Evolutionary conservation across 2,329 filamentous ascomycete species (phyloP).

Genomic region (Escovopsis sp.): DNA sequence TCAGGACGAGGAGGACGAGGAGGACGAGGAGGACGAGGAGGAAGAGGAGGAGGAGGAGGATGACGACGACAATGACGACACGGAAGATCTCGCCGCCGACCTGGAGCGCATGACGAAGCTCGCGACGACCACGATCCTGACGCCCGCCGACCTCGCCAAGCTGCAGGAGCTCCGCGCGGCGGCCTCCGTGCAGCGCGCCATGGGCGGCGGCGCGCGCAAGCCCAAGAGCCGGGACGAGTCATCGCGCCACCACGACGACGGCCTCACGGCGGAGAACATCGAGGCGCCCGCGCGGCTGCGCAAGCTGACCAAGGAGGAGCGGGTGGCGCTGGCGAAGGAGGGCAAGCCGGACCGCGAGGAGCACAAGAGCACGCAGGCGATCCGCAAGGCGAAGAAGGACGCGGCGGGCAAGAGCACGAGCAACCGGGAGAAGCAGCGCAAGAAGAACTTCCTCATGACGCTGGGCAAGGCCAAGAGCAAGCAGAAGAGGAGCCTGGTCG

Average conservation of each 20-base stretch:
- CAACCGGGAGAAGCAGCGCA: constrained; percentile 89
- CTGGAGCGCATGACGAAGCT: constrained; percentile 49
- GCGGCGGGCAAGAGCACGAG: constrained; percentile 87
- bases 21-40: constrained; percentile 9
- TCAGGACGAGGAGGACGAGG: constrained; percentile 12
- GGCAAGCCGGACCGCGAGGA: constrained; percentile 63
- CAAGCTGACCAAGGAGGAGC: constrained; percentile 81
- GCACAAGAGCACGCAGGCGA: constrained; percentile 74
- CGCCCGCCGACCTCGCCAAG: constrained; percentile 89
- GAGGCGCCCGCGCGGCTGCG: constrained; percentile 69
- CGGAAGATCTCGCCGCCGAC: constrained; percentile 19
- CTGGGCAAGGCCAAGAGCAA: constrained; percentile 90
- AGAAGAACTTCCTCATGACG: constrained; percentile 99
- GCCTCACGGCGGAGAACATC: constrained; percentile 80
- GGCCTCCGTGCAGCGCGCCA: constrained; percentile 51
- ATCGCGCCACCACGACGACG: constrained; percentile 64
- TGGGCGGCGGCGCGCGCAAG: constrained; percentile 29
- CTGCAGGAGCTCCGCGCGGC: constrained; percentile 72
- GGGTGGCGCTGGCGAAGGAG: constrained; percentile 66
- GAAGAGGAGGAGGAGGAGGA: constrained; percentile 20
- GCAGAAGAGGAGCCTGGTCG: constrained; percentile 82
- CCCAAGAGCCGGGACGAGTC: constrained; percentile 29
- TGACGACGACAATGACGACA: constrained; percentile 16
- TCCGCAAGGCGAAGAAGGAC: constrained; percentile 74
- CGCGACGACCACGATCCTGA: constrained; percentile 87